Conservation (phyloP, 352 stramenopile species). For the Pythium brassicae region DNA sequence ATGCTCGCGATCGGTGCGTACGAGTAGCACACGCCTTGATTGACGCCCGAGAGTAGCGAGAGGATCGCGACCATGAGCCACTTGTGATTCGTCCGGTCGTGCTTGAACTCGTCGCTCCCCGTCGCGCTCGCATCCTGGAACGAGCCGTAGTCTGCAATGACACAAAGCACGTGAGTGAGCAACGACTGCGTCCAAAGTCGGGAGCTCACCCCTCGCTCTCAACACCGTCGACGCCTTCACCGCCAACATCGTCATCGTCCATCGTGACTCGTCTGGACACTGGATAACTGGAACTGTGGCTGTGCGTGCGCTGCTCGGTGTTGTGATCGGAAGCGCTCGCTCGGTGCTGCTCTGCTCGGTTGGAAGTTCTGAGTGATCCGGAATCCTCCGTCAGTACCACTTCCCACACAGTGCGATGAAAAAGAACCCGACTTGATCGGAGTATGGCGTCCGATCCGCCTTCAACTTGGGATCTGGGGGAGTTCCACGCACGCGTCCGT, state of each 20-base stretch:
- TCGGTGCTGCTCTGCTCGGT: too few relatives aligned
- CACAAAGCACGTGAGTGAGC: too few relatives aligned
- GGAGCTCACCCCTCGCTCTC: not conserved
- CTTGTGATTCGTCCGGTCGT: conserved; percentile 20
- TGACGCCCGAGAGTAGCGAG: conserved; percentile 55
- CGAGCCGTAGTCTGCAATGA: not conserved
- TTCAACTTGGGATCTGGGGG: conserved; percentile 1
- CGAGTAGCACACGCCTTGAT: conserved; percentile 76
- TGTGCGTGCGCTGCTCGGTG: too few relatives aligned
- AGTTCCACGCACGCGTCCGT: too few relatives aligned
- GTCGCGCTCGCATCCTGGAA: not conserved
- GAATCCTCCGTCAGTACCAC: too few relatives aligned
- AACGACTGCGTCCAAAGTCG: too few relatives aligned
- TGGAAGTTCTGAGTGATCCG: too few relatives aligned
- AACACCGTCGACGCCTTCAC: not conserved
- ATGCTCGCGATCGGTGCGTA: conserved; percentile 72
- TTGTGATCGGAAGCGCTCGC: too few relatives aligned
- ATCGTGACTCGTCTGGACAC: not conserved
- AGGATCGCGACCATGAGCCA: conserved; percentile 74
- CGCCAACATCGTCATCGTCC: conserved; percentile 6
- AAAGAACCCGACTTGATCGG: conserved; percentile 1
- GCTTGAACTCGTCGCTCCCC: too few relatives aligned
- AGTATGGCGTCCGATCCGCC: not conserved
- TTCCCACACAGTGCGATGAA: not conserved
- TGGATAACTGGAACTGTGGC: not conserved